Evolutionary conservation across 768 basidiomycete species (phyloP).

Genomic region (Psilocybe cubensis): DNA sequence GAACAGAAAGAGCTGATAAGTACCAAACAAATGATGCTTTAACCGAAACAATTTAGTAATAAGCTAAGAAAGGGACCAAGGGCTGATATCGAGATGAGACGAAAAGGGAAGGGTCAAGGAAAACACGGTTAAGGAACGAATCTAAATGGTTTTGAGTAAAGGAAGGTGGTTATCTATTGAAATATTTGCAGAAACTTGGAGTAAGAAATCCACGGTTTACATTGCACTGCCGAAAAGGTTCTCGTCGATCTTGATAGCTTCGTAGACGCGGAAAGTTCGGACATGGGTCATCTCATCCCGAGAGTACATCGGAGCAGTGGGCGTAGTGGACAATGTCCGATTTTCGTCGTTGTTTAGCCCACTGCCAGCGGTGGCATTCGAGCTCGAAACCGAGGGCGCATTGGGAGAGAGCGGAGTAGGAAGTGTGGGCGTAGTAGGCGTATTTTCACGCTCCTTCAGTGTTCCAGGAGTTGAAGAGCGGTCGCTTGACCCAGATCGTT

Average conservation of each 20-base stretch:
- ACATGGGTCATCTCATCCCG: conserved; percentile 51
- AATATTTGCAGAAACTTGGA: too few species aligned
- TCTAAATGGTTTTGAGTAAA: background rate
- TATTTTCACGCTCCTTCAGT: conserved; percentile 3
- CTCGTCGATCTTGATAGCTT: conserved; percentile 48
- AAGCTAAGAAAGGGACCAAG: too few species aligned
- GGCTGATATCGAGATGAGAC: too few species aligned
- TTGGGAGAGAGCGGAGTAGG: background rate
- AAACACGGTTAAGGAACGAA: background rate
- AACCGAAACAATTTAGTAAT: too few species aligned
- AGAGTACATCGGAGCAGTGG: conserved; percentile 25
- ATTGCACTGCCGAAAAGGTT: conserved; percentile 21
- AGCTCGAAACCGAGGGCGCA: conserved; percentile 2
- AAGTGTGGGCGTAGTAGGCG: conserved; percentile 6
- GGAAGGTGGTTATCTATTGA: background rate
- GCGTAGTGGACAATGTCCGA: conserved; percentile 1
- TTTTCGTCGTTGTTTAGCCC: background rate
- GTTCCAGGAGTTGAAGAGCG: conserved; percentile 11
- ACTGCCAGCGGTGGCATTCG: too few species aligned
- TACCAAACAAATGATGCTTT: too few species aligned
- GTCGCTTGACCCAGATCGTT: conserved; percentile 4
- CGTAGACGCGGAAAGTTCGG: conserved; percentile 55
- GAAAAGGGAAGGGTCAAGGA: too few species aligned
- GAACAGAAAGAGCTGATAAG: too few species aligned
- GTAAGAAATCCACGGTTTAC: conserved; percentile 5